Conservation (phyloP, 208 protist species). For the Trypanosoma brucei region DNA sequence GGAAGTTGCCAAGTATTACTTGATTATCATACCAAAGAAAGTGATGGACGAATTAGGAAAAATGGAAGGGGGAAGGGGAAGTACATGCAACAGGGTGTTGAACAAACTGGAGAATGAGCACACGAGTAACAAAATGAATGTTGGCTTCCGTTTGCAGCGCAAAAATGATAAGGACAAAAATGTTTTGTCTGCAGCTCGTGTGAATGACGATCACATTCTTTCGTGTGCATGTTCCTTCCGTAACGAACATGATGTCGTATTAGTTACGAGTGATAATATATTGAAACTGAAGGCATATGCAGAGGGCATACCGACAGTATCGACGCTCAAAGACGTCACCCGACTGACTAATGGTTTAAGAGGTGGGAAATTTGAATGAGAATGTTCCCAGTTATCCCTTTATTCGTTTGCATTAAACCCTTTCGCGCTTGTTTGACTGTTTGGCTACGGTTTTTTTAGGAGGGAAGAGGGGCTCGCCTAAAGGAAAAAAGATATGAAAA, state of each 20-base stretch:
- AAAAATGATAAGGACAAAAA: conserved; percentile 7
- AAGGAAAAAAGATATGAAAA: no score
- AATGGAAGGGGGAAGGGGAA: neutral
- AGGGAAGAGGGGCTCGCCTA: no score
- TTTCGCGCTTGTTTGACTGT: no score
- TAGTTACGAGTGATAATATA: conserved; percentile 11
- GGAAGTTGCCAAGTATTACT: neutral
- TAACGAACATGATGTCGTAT: neutral
- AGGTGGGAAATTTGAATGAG: no score
- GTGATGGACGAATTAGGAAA: neutral
- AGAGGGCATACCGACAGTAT: conserved; percentile 14
- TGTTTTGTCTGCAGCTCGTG: conserved; percentile 1
- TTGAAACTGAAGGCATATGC: conserved; percentile 16
- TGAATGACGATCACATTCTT: conserved; percentile 26
- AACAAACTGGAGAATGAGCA: neutral
- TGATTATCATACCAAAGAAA: conserved; percentile 12
- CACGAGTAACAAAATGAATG: neutral
- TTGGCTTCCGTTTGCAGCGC: conserved; percentile 5
- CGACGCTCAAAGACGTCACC: neutral
- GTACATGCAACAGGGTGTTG: neutral
- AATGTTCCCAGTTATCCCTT: no score
- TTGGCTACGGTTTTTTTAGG: no score
- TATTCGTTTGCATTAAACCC: no score
- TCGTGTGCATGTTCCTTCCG: conserved; percentile 16
- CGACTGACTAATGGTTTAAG: no score